Conservation (phyloP, 768 basidiomycete genomes). For the Serendipita sp. region DNA sequence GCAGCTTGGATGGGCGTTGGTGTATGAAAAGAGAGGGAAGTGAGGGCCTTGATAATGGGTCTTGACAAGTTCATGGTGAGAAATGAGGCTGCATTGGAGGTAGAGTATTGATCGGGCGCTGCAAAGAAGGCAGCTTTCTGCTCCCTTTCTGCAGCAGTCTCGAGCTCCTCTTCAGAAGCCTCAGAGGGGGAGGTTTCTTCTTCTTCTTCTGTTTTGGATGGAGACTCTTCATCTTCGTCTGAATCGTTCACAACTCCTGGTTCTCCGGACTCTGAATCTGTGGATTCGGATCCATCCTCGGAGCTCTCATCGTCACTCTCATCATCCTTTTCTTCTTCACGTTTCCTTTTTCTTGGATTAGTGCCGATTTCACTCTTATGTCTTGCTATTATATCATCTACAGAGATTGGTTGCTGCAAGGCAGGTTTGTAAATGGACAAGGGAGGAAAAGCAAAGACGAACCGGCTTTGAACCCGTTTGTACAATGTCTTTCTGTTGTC, state of each 20-base stretch:
- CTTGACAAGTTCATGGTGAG: constrained; percentile 89
- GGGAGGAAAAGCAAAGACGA: constrained; percentile 11
- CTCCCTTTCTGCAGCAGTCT: constrained; percentile 40
- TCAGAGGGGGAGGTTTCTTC: constrained; percentile 28
- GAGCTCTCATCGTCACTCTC: constrained; percentile 8
- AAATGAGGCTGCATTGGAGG: constrained; percentile 60
- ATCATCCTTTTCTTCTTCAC: constrained; percentile 13
- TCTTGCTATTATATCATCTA: constrained; percentile 83
- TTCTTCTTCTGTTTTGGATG: constrained; percentile 13
- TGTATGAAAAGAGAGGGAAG: constrained; percentile 58
- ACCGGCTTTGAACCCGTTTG: constrained; percentile 50
- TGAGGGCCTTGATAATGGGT: constrained; percentile 78
- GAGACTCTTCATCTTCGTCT: constrained; percentile 8
- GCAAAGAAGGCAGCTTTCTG: constrained; percentile 86
- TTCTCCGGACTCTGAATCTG: constrained; percentile 1
- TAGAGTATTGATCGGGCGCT: constrained; percentile 27
- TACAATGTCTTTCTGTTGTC: constrained; percentile 37
- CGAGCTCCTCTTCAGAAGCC: constrained; percentile 40
- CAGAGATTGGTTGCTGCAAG: constrained; percentile 55
- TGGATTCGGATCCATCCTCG: constrained; percentile 11
- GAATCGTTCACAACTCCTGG: constrained; percentile 23
- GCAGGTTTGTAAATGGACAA: background rate
- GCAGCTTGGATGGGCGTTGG: constrained; percentile 95
- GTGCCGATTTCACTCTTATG: constrained; percentile 27
- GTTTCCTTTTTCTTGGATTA: constrained; percentile 47